Percentiles rank a stretch among this genome's conserved stretches.
Evolutionary conservation across 441 rosid genomes (phyloP).

Genomic region (Erodium moschatum): DNA sequence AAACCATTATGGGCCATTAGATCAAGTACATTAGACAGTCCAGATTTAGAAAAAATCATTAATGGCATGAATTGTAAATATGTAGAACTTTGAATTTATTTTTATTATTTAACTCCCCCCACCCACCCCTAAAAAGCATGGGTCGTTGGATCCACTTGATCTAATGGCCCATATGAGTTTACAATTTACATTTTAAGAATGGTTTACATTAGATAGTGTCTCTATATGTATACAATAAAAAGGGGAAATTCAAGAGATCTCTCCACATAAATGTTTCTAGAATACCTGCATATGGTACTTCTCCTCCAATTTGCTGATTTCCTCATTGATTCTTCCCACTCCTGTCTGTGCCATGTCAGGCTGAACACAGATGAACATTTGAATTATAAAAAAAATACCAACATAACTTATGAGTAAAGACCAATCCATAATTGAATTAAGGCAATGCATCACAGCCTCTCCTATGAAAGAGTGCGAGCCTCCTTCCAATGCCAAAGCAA

Average conservation of each 20-base stretch:
- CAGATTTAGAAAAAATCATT: too few relatives aligned
- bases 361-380: conserved; percentile 32
- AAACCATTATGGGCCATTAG: too few relatives aligned
- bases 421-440: background rate
- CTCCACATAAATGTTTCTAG: conserved; percentile 12
- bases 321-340: conserved; percentile 48
- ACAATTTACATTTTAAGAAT: too few relatives aligned
- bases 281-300: conserved; percentile 54
- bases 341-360: conserved; percentile 43
- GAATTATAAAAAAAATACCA: background rate
- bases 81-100: too few relatives aligned
- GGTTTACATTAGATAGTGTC: too few relatives aligned
- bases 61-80: too few relatives aligned
- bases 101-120: too few relatives aligned
- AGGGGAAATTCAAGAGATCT: conserved; percentile 10
- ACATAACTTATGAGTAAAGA: background rate
- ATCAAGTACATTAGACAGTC: too few relatives aligned
- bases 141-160: too few relatives aligned
- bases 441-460: background rate
- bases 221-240: background rate
- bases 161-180: too few relatives aligned
- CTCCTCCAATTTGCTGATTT: conserved; percentile 52
- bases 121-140: too few relatives aligned
- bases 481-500: background rate
- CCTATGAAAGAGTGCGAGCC: background rate